Percentiles rank a stretch among this genome's conserved stretches.
phyloP scores from a whole-genome alignment of 441 rosid species.

The Eruca vesicaria region DNA sequence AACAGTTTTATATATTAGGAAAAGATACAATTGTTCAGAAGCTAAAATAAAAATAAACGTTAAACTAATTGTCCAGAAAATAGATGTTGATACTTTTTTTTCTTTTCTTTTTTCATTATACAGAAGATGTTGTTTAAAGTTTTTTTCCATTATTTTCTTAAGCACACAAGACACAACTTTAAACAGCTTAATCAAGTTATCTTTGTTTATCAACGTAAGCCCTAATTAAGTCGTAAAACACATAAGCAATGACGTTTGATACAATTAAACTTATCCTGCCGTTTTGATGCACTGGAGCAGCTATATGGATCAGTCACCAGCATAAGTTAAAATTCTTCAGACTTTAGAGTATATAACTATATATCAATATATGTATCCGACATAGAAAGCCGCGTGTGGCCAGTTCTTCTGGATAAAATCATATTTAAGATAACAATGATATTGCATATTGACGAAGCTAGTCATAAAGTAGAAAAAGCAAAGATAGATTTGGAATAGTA shows the following conservation, averaged over 20 bases:
- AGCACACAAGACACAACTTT: neutral
- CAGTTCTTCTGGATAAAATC: constrained; percentile 9
- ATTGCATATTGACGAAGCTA: constrained; percentile 14
- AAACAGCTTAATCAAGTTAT: neutral
- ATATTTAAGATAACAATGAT: neutral
- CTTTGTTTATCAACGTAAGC: neutral
- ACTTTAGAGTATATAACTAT: neutral
- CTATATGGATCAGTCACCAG: constrained; percentile 5
- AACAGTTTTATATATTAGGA: neutral
- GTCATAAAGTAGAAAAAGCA: neutral
- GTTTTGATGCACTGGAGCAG: neutral
- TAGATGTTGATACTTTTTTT: too few relatives aligned
- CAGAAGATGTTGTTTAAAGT: neutral
- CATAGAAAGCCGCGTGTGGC: neutral
- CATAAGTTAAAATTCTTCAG: neutral
- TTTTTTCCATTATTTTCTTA: neutral
- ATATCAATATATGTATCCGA: neutral
- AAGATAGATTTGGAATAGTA: constrained; percentile 17
- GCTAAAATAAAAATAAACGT: neutral
- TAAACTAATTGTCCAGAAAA: neutral
- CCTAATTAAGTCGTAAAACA: neutral
- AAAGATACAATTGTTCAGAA: neutral
- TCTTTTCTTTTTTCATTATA: neutral
- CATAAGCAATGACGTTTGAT: neutral
- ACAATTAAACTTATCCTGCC: neutral